Evolutionary conservation across 2,329 filamentous ascomycete genomes (phyloP).

Genomic region (Microdochium trichocladiopsis): DNA sequence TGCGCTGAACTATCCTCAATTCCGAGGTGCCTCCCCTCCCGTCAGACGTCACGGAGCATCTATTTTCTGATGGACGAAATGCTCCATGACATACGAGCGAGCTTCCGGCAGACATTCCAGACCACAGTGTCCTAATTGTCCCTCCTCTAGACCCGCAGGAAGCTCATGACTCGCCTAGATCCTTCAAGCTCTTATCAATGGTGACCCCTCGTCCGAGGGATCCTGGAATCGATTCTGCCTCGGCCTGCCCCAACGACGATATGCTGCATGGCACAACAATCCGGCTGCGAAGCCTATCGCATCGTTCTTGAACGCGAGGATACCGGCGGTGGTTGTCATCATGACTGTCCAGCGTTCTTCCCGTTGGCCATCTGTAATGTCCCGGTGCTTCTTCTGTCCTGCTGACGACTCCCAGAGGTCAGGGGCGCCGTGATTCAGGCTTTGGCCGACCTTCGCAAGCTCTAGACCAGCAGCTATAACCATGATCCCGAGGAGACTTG

Average conservation of each 20-base stretch:
- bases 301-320: slow-evolving; percentile 85
- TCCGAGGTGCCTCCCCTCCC: too few species aligned
- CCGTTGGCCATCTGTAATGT: slow-evolving; percentile 59
- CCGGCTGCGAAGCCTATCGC: slow-evolving; percentile 80
- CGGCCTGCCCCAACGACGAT: slow-evolving; percentile 37
- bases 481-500: slow-evolving; percentile 74
- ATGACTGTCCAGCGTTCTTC: slow-evolving; percentile 80
- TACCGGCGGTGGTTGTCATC: slow-evolving; percentile 76
- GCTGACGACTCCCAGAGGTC: slow-evolving; percentile 52
- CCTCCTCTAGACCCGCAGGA: too few species aligned
- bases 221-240: slow-evolving; percentile 12
- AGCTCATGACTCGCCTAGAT: too few species aligned
- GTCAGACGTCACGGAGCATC: too few species aligned
- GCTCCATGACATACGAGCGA: too few species aligned
- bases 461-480: slow-evolving; percentile 86
- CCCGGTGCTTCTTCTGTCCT: slow-evolving; percentile 38
- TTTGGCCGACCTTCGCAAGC: slow-evolving; percentile 77
- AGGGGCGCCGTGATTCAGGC: slow-evolving; percentile 64
- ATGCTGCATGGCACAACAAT: slow-evolving; percentile 69
- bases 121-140: too few species aligned
- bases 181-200: slow-evolving; percentile 16
- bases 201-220: slow-evolving; percentile 20
- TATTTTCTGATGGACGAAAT: too few species aligned
- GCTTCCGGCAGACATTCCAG: too few species aligned
- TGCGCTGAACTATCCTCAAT: too few species aligned